These are phyloP conservation scores for Colletotrichum lindemuthianum DNA, from an alignment of 2,329 filamentous ascomycete species.

Conservation along the genomic window DNA sequence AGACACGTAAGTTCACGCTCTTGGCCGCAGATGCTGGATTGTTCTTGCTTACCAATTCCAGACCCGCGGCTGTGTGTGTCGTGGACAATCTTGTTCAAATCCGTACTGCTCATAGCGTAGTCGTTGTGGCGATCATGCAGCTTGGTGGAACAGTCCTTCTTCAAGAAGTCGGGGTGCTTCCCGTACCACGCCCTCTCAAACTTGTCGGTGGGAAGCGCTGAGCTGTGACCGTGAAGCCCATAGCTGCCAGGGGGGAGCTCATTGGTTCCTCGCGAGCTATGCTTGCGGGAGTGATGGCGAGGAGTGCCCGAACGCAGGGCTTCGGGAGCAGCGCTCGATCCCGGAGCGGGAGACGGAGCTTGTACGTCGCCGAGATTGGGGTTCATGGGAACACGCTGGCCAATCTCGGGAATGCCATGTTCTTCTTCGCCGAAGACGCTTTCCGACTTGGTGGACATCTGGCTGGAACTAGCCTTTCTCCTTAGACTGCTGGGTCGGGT, in stretches of 20 bases:
- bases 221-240: constrained; percentile 82
- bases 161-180: constrained; percentile 85
- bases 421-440: constrained; percentile 67
- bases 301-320: constrained; percentile 46
- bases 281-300: constrained; percentile 74
- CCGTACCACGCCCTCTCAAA: constrained; percentile 93
- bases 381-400: constrained; percentile 92
- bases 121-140: constrained; percentile 69
- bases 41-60: constrained; percentile 57
- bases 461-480: constrained; percentile 69
- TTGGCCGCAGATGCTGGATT: not conserved
- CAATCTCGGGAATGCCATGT: constrained; percentile 91
- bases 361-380: constrained; percentile 94
- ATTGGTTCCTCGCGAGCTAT: constrained; percentile 76
- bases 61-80: constrained; percentile 69
- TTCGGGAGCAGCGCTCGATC: constrained; percentile 49
- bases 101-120: constrained; percentile 88
- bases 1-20: constrained; percentile 40
- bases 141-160: constrained; percentile 74
- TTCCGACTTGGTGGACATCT: constrained; percentile 56
- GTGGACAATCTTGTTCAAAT: constrained; percentile 89
- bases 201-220: constrained; percentile 75
- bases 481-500: constrained; percentile 54
- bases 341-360: constrained; percentile 83
- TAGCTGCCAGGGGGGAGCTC: constrained; percentile 87